phyloP scores from a whole-genome alignment of 129 eudicot genomes.

The Artemisia annua region DNA sequence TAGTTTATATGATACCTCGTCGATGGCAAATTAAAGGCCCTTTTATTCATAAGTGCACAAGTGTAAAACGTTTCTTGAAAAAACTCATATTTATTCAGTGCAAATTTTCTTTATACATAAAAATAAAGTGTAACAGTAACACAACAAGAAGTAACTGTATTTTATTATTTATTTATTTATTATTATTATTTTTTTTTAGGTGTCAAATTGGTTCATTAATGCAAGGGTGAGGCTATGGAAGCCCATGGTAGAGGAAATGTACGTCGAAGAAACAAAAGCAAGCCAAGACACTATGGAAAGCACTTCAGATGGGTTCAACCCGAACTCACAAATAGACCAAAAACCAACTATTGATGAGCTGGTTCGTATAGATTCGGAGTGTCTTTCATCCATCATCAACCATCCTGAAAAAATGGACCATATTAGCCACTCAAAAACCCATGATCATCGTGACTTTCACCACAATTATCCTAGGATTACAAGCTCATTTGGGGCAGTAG shows the following conservation, averaged over 20 bases:
- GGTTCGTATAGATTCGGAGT: conserved; percentile 65
- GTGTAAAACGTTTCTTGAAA: not conserved
- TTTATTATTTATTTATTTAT: too few species aligned
- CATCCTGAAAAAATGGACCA: conserved; percentile 48
- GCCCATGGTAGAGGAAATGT: conserved; percentile 99
- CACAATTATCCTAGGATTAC: conserved; percentile 47
- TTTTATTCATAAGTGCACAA: not conserved
- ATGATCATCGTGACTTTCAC: conserved; percentile 32
- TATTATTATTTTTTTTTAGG: conserved; percentile 55
- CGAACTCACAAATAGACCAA: conserved; percentile 40
- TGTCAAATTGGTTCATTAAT: conserved; percentile 98
- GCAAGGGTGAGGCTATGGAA: conserved; percentile 99
- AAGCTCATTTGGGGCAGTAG: conserved; percentile 60
- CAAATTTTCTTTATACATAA: not conserved
- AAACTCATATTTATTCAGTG: not conserved
- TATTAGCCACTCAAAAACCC: conserved; percentile 16
- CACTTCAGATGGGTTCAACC: conserved; percentile 39
- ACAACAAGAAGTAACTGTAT: not conserved
- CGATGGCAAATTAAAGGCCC: not conserved
- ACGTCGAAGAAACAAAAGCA: conserved; percentile 80
- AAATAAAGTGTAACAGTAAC: conserved; percentile 2
- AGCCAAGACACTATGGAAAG: conserved; percentile 45
- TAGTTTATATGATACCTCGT: not conserved
- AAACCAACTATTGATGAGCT: conserved; percentile 77
- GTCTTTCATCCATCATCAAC: conserved; percentile 77